Percentiles rank a stretch among this genome's conserved stretches.
These are phyloP conservation scores for Teratosphaeria destructans DNA, from an alignment of 2,329 filamentous ascomycete species.

Conservation along the genomic window DNA sequence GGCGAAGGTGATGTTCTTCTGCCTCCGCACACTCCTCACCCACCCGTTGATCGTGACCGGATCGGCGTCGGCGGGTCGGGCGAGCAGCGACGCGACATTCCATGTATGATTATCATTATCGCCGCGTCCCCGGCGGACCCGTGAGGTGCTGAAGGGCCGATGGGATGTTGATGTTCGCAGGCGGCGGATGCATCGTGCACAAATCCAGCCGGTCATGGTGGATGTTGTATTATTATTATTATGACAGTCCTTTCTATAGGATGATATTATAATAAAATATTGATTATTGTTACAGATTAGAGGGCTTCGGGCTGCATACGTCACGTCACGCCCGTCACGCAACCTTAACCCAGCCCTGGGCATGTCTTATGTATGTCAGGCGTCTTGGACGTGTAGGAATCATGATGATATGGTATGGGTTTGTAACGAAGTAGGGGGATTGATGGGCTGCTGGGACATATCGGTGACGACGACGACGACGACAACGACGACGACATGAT, in stretches of 20 bases:
- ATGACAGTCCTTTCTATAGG: too few relatives aligned
- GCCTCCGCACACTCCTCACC: slow-evolving; percentile 73
- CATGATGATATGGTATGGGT: not conserved
- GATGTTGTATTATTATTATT: too few relatives aligned
- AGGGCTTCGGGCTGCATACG: not conserved
- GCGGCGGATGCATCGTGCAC: not conserved
- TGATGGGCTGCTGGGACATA: not conserved
- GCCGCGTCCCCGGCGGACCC: slow-evolving; percentile 5
- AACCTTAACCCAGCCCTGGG: not conserved
- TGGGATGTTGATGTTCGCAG: not conserved
- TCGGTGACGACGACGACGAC: too few relatives aligned
- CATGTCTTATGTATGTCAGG: too few relatives aligned
- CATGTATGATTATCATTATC: too few relatives aligned
- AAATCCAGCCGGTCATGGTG: not conserved
- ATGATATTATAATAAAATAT: too few relatives aligned
- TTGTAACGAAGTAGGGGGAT: not conserved
- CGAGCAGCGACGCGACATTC: slow-evolving; percentile 17
- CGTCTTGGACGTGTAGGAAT: too few relatives aligned
- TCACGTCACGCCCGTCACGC: not conserved
- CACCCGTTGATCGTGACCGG: slow-evolving; percentile 55
- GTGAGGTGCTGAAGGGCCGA: slow-evolving; percentile 7
- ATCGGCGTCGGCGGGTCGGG: slow-evolving; percentile 15
- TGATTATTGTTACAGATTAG: too few relatives aligned
- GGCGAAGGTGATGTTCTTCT: slow-evolving; percentile 76
- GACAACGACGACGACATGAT: slow-evolving; percentile 8